Evolutionary conservation across 148 eudicot genomes (phyloP).

Genomic region (Drosera capensis): DNA sequence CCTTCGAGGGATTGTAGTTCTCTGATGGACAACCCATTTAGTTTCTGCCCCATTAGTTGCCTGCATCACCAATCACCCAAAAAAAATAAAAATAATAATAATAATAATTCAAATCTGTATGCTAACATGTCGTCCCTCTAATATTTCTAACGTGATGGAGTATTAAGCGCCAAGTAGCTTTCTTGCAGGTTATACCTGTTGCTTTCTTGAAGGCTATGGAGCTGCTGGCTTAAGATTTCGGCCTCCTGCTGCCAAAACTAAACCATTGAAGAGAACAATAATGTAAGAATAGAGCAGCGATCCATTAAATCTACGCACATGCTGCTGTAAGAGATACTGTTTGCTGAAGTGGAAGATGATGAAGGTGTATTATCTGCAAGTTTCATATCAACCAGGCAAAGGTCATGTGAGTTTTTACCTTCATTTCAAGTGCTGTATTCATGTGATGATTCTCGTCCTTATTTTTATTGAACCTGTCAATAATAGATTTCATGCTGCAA

Average conservation of each 20-base stretch:
- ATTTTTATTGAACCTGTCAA: slow-evolving; percentile 40
- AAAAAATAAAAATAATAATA: neutral
- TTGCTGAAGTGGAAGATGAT: too few species aligned
- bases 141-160: too few species aligned
- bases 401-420: slow-evolving; percentile 27
- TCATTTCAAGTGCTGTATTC: slow-evolving; percentile 32
- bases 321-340: too few species aligned
- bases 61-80: slow-evolving; percentile 15
- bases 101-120: too few species aligned
- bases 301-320: too few species aligned
- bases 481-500: slow-evolving; percentile 59
- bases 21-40: slow-evolving; percentile 36
- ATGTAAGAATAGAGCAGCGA: too few species aligned
- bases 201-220: slow-evolving; percentile 53
- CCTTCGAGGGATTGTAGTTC: slow-evolving; percentile 53
- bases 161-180: slow-evolving; percentile 7
- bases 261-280: too few species aligned
- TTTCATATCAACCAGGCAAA: neutral
- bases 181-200: slow-evolving; percentile 49
- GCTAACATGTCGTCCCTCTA: too few species aligned
- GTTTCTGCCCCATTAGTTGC: slow-evolving; percentile 64
- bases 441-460: slow-evolving; percentile 32
- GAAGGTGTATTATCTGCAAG: too few species aligned
- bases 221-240: slow-evolving; percentile 45
- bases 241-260: slow-evolving; percentile 92